These are phyloP conservation scores for Hirschioporus abietinus DNA, from an alignment of 768 basidiomycete species.

Conservation along the genomic window DNA sequence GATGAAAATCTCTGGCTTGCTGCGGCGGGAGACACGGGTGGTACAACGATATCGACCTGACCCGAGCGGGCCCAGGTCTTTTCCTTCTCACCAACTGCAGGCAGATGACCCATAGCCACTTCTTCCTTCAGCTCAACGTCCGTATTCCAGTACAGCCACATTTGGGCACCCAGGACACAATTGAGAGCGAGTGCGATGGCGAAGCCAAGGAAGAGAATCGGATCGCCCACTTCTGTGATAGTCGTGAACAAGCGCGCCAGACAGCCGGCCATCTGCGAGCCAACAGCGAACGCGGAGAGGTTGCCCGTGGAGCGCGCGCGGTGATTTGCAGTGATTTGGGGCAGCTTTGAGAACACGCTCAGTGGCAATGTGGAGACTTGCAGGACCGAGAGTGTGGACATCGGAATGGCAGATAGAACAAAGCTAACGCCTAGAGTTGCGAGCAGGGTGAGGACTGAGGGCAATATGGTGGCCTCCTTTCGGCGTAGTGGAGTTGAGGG, in stretches of 20 bases:
- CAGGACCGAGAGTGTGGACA: slow-evolving; percentile 53
- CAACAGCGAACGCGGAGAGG: slow-evolving; percentile 87
- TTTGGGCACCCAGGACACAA: slow-evolving; percentile 73
- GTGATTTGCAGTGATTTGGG: slow-evolving; percentile 85
- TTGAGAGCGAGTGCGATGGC: slow-evolving; percentile 80
- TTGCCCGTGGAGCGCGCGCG: slow-evolving; percentile 80
- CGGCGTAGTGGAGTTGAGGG: slow-evolving; percentile 18
- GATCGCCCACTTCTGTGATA: slow-evolving; percentile 80
- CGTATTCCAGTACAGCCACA: slow-evolving; percentile 80
- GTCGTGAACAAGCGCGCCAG: slow-evolving; percentile 93
- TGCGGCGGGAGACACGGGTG: slow-evolving; percentile 36
- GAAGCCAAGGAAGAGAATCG: slow-evolving; percentile 78
- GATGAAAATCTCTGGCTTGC: slow-evolving; percentile 36
- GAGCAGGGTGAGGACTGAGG: slow-evolving; percentile 30
- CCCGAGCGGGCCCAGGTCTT: slow-evolving; percentile 10
- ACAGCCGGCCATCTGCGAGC: slow-evolving; percentile 84
- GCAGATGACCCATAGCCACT: slow-evolving; percentile 16
- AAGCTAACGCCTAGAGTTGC: slow-evolving; percentile 23
- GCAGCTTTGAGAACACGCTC: slow-evolving; percentile 87
- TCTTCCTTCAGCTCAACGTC: slow-evolving; percentile 30
- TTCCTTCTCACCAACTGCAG: slow-evolving; percentile 20
- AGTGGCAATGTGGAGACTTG: slow-evolving; percentile 88
- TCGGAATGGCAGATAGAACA: slow-evolving; percentile 44
- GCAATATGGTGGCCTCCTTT: slow-evolving; percentile 16
- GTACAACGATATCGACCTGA: slow-evolving; percentile 39